phyloP scores from a whole-genome alignment of 257 asterid genomes.

The Marsdenia floribunda region DNA sequence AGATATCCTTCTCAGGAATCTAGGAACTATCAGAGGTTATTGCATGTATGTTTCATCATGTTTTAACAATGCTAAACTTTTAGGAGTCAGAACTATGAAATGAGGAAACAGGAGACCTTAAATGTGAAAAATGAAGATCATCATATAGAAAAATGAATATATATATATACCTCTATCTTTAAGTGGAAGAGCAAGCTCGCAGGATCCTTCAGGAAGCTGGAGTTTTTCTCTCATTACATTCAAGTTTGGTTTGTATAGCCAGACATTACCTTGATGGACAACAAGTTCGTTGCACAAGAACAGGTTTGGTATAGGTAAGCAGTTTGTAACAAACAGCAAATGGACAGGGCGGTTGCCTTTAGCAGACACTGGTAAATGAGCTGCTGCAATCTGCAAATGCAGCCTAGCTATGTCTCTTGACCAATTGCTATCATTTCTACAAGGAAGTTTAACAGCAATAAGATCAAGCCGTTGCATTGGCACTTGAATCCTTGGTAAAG shows the following conservation, averaged over 20 bases:
- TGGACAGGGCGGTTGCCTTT: conserved; percentile 48
- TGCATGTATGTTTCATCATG: not conserved
- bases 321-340: conserved; percentile 46
- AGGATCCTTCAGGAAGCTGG: conserved; percentile 70
- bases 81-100: not conserved
- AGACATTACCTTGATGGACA: conserved; percentile 34
- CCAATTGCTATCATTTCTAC: conserved; percentile 67
- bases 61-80: not conserved
- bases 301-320: conserved; percentile 63
- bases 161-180: conserved; percentile 42
- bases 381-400: conserved; percentile 70
- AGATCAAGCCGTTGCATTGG: conserved; percentile 51
- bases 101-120: not conserved
- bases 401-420: conserved; percentile 62
- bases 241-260: conserved; percentile 58
- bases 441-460: conserved; percentile 67
- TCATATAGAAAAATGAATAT: not conserved
- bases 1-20: not conserved
- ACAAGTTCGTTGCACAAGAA: conserved; percentile 57
- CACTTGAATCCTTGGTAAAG: conserved; percentile 42
- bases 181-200: conserved; percentile 73
- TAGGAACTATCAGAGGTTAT: not conserved
- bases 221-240: conserved; percentile 45
- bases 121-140: not conserved
- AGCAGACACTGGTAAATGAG: conserved; percentile 44